Evolutionary conservation across 805 yeast genomes (phyloP).

Genomic region (Monosporozyma unispora): DNA sequence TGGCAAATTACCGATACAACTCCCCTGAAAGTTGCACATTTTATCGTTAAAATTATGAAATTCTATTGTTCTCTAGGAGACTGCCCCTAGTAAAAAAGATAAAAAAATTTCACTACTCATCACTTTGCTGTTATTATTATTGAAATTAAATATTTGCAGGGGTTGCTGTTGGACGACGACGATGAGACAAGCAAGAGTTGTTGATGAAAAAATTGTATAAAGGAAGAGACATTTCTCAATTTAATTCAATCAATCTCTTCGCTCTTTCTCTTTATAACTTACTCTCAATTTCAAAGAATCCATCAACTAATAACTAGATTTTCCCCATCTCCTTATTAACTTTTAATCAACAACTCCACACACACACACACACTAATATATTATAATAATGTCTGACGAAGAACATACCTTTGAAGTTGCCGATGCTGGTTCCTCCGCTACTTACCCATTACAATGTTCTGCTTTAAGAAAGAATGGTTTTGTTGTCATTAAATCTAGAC

Average conservation of each 20-base stretch:
- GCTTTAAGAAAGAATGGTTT: slow-evolving; percentile 99
- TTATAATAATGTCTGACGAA: slow-evolving; percentile 34
- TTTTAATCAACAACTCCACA: background rate
- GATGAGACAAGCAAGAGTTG: no score
- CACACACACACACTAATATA: background rate
- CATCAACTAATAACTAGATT: slow-evolving; percentile 1
- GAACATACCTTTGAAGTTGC: slow-evolving; percentile 93
- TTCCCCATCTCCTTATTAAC: background rate
- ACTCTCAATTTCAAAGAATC: background rate
- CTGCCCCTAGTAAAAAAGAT: no score
- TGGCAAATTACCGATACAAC: background rate
- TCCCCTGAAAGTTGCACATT: background rate
- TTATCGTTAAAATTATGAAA: background rate
- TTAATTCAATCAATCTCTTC: background rate
- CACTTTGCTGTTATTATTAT: no score
- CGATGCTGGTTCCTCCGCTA: slow-evolving; percentile 95
- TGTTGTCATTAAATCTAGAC: slow-evolving; percentile 98
- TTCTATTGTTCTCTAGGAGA: background rate
- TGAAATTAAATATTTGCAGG: background rate
- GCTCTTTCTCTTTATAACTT: background rate
- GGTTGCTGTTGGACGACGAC: background rate
- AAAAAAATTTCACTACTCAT: no score
- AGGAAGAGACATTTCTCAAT: background rate
- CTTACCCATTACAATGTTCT: slow-evolving; percentile 99
- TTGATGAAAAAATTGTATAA: background rate